A percentile compares a stretch with the other conserved stretches of the same genome.
These are phyloP conservation scores for Aspergillus novofumigatus DNA, from an alignment of 2,329 filamentous ascomycete genomes.

Conservation along the genomic window DNA sequence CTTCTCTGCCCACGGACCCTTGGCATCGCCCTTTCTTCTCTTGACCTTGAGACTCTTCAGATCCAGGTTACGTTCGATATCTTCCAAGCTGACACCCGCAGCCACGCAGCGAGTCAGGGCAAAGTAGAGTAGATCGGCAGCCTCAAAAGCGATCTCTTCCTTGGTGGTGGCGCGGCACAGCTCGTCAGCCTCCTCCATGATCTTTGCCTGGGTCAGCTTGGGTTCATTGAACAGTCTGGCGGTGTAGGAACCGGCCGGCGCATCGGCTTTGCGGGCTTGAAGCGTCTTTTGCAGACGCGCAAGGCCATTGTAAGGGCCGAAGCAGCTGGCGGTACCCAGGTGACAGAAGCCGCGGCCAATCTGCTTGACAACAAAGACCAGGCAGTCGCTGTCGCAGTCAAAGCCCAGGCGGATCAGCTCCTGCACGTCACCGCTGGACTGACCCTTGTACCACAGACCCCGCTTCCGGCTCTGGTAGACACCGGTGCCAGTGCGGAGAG, in stretches of 20 bases:
- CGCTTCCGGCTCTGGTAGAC: slow-evolving; percentile 97
- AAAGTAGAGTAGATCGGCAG: slow-evolving; percentile 94
- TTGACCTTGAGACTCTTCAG: slow-evolving; percentile 95
- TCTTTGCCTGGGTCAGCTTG: slow-evolving; percentile 87
- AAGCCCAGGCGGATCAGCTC: slow-evolving; percentile 78
- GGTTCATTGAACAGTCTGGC: slow-evolving; percentile 87
- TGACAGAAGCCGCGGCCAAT: slow-evolving; percentile 91
- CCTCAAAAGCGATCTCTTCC: slow-evolving; percentile 86
- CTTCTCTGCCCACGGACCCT: slow-evolving; percentile 86
- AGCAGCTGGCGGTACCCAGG: slow-evolving; percentile 85
- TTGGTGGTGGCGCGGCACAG: slow-evolving; percentile 80
- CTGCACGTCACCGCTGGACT: slow-evolving; percentile 89
- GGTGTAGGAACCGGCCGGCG: slow-evolving; percentile 88
- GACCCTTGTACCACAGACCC: slow-evolving; percentile 94
- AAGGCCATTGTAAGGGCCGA: slow-evolving; percentile 77
- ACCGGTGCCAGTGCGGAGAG: slow-evolving; percentile 72
- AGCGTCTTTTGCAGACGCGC: slow-evolving; percentile 84
- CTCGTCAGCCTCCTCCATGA: slow-evolving; percentile 97
- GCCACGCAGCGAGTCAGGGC: slow-evolving; percentile 83
- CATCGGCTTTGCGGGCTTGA: slow-evolving; percentile 72
- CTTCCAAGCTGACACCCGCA: slow-evolving; percentile 77
- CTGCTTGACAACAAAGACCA: slow-evolving; percentile 86
- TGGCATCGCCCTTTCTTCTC: slow-evolving; percentile 87
- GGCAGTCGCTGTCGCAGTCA: slow-evolving; percentile 90
- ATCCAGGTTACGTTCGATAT: slow-evolving; percentile 89